These are phyloP conservation scores for Helminthosporium solani DNA, from an alignment of 2,329 filamentous ascomycete genomes.

Conservation along the genomic window DNA sequence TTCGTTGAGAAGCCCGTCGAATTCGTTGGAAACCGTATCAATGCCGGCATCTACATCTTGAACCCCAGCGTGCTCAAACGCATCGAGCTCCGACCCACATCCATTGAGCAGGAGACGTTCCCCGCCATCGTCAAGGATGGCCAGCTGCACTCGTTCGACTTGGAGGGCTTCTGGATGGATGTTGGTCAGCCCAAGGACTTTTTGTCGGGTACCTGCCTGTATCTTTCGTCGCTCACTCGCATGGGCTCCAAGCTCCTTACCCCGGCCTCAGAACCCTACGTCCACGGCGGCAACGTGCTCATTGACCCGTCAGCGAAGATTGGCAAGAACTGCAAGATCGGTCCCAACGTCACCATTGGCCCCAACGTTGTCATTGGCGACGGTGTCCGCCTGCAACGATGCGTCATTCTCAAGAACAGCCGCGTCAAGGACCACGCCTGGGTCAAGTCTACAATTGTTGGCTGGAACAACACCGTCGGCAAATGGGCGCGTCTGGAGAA, in stretches of 20 bases:
- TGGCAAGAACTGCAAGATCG: slow-evolving; percentile 97
- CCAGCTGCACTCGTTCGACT: slow-evolving; percentile 90
- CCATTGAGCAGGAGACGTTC: slow-evolving; percentile 99
- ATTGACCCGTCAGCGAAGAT: slow-evolving; percentile 94
- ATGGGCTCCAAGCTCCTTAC: slow-evolving; percentile 83
- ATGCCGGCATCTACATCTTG: slow-evolving; percentile 96
- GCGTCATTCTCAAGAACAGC: slow-evolving; percentile 81
- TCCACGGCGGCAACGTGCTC: slow-evolving; percentile 92
- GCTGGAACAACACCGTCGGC: slow-evolving; percentile 96
- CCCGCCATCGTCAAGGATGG: slow-evolving; percentile 87
- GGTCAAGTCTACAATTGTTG: slow-evolving; percentile 98
- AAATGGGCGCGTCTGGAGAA: slow-evolving; percentile 97
- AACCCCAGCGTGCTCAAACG: slow-evolving; percentile 87
- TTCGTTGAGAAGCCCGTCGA: slow-evolving; percentile 99
- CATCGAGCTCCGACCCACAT: slow-evolving; percentile 94
- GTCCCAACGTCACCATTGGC: slow-evolving; percentile 94
- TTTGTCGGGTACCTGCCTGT: slow-evolving; percentile 91
- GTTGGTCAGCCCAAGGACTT: slow-evolving; percentile 99
- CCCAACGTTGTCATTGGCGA: slow-evolving; percentile 91
- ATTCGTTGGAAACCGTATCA: slow-evolving; percentile 98
- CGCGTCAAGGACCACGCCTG: slow-evolving; percentile 99
- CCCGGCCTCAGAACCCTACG: slow-evolving; percentile 71
- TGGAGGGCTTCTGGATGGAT: slow-evolving; percentile 99
- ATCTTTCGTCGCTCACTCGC: slow-evolving; percentile 90
- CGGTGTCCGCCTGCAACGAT: slow-evolving; percentile 89